Conservation (phyloP, 1,284 basidiomycete genomes). For the Puccinia polysora region DNA sequence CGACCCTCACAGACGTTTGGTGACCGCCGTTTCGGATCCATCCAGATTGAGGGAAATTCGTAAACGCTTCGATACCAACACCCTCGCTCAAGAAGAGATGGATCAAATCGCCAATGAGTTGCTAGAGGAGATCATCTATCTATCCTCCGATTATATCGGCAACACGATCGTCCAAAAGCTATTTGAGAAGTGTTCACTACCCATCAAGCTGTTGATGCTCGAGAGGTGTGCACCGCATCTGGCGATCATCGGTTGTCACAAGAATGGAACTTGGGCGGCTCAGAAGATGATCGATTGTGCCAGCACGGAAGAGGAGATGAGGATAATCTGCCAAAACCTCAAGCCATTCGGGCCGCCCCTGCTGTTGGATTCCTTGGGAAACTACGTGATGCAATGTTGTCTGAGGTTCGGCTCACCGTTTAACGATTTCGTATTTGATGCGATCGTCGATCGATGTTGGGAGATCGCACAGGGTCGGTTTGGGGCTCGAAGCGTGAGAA, state of each 20-base stretch:
- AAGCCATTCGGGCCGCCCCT: conserved; percentile 88
- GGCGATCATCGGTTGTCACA: conserved; percentile 96
- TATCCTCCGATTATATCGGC: conserved; percentile 97
- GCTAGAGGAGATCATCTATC: conserved; percentile 71
- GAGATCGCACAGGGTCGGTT: conserved; percentile 71
- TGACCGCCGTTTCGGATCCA: conserved; percentile 81
- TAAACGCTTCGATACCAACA: conserved; percentile 77
- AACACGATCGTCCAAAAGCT: conserved; percentile 74
- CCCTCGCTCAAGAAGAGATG: conserved; percentile 76
- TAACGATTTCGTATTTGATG: conserved; percentile 94
- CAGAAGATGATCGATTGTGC: conserved; percentile 99
- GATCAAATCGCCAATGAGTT: conserved; percentile 82
- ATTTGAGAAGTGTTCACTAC: conserved; percentile 79
- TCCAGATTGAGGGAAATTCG: conserved; percentile 86
- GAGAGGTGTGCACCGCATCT: conserved; percentile 89
- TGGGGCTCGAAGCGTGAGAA: conserved; percentile 93
- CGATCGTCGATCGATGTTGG: conserved; percentile 97
- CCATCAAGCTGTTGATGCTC: conserved; percentile 77
- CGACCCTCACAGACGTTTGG: conserved; percentile 38
- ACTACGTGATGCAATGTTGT: conserved; percentile 95
- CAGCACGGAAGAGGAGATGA: conserved; percentile 77
- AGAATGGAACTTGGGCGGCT: conserved; percentile 99
- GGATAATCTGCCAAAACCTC: conserved; percentile 76
- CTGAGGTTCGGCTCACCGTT: conserved; percentile 81
- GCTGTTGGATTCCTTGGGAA: conserved; percentile 91